Base-by-base conservation (phyloP, 148 eudicot species). In the Vaccinium corymbosum region DNA sequence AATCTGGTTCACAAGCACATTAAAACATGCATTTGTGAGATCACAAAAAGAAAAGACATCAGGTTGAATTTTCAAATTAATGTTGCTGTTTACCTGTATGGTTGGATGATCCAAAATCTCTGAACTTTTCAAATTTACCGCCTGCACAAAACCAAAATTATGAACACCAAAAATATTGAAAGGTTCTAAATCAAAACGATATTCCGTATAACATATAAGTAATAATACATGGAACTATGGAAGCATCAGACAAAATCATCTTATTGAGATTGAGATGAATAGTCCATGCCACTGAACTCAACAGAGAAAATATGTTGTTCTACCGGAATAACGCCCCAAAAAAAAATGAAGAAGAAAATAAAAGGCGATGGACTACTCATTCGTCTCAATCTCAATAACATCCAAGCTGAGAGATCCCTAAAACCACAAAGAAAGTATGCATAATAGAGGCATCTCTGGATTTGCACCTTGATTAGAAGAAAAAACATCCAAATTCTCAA, bases 101-200 rank as follows among this genome's bases (percentile, higher is more conserved):
- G 83, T 92, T 83, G 97, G 89, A 64, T 93, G 93, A 84, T 90
- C 94, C 88, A 94, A 82, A 85, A 97, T 94, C 75, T 95, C 93
- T 59, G 99, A 95, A 86, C 97, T 94, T 88, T 89, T 95, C 85
- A 97, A 85, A 87, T 97, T 93, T 57, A 94, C 98, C 46, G 97
- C 95, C 99, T 97, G 99, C 89, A 91, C 81, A 82, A 81, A 88
- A 82, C 83, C 61, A 53, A 87, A 86, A 81, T 83, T 86, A 62
- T 51, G 56, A 84, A 84, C 88, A 53, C 82, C 42, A 82, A 84
- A 72, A 76, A 84, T 83, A 81, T 27, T 77, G 27, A 27, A 84
- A 76, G 72, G 74, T 84, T 86, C 8, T 35, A 12, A 74, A 25
- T 38, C 13, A 16, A 29, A 79, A 80, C 42, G 29, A 55, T 83